Evolutionary conservation across 75 land plant genomes (phyloP), one percentile per base, ranked within the genome.

Genomic region (Pinus albicaulis): DNA sequence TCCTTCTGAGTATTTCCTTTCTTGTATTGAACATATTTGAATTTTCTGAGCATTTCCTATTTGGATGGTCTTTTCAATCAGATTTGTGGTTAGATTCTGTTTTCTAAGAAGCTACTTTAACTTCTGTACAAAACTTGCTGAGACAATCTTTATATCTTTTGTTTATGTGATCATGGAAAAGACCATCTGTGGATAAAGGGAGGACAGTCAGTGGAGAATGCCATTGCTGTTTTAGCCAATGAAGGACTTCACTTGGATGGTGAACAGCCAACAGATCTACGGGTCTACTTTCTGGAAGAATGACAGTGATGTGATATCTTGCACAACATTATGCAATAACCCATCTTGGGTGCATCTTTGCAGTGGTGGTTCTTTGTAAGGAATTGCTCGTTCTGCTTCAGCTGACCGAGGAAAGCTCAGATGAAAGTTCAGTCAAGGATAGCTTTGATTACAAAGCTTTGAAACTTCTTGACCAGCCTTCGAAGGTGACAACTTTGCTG

Each of bases 251-350:
- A 80, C 74, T 60, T 80, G 25, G 86, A 79, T 68, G 62, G 63
- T 23, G 62, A 41, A 57, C 58, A 68, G 31, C 38, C 75, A 24
- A 24, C 57, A 17, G 71, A 74, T 22, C 71, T 74, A 10, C 57
- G 88, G 41, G 53, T 55, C 23, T 41, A 36, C 73, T 38, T 78
- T 64, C 24, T 76, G 31, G 57, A 79, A 81, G 69, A 57, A 71
- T 57, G 31, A 62, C 16, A 80, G 78, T 53, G 82, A 36, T 57
- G 41, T 92, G 79, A 57, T 79, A 23, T 57, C 55, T 90, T 20
- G 86, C 82, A 56, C 86, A 84, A 78, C 81, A 92, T 74, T 92
- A 76, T 82, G 95, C 92, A 59, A 82, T 88, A 59, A 62, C 80
- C 73, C 89, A 89, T 74, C 31, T 80, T 44, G 80, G 79, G 71